These are phyloP conservation scores for Lanmaoa pseudosensibilis DNA, from an alignment of 768 basidiomycete genomes.

Conservation along the genomic window DNA sequence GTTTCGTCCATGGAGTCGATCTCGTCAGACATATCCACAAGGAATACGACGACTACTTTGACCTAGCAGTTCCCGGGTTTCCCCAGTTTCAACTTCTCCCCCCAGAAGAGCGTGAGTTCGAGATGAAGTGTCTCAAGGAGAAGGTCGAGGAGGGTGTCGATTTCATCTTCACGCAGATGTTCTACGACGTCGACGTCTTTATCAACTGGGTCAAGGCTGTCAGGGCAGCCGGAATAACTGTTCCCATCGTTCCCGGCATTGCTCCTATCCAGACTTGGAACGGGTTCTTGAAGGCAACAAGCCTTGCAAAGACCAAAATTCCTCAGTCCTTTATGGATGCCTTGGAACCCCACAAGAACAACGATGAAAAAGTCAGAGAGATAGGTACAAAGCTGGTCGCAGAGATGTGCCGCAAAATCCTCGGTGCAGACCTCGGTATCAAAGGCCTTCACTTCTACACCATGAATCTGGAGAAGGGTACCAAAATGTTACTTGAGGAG, in stretches of 20 bases:
- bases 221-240: constrained; percentile 80
- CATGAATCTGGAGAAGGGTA: constrained; percentile 95
- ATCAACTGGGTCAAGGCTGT: constrained; percentile 86
- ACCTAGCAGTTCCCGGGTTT: constrained; percentile 92
- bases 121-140: constrained; percentile 84
- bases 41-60: constrained; percentile 88
- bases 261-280: constrained; percentile 97
- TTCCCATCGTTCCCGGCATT: constrained; percentile 92
- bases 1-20: constrained; percentile 89
- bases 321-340: constrained; percentile 73
- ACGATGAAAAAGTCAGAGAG: constrained; percentile 91
- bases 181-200: constrained; percentile 92
- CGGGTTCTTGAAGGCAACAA: constrained; percentile 84
- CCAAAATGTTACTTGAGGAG: constrained; percentile 93
- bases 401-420: constrained; percentile 87
- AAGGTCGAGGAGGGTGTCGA: constrained; percentile 88
- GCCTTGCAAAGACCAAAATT: constrained; percentile 73
- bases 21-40: constrained; percentile 86
- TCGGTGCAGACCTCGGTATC: constrained; percentile 78
- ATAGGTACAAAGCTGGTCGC: constrained; percentile 94
- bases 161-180: constrained; percentile 99
- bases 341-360: constrained; percentile 83
- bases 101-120: constrained; percentile 68
- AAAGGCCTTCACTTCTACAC: constrained; percentile 95
- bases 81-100: constrained; percentile 79